Conservation (phyloP, 768 basidiomycete species). For the Tulasnella sp. region DNA sequence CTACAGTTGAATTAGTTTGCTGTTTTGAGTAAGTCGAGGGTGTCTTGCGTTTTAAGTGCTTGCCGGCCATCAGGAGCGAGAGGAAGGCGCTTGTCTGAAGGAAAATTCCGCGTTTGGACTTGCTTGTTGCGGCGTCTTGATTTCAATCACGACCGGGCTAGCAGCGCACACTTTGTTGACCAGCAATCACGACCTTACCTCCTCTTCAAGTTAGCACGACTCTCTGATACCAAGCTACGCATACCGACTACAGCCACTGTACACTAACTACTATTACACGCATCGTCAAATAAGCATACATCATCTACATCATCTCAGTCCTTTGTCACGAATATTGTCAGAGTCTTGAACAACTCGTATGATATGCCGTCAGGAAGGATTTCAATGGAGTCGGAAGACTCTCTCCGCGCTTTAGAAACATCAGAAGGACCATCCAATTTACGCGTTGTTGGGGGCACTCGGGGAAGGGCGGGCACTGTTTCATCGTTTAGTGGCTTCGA, state of each 20-base stretch:
- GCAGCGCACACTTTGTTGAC: no score
- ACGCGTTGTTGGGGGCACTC: slow-evolving; percentile 28
- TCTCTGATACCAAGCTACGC: no score
- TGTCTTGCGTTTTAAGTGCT: neutral
- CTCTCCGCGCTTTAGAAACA: slow-evolving; percentile 71
- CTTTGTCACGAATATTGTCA: neutral
- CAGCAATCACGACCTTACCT: no score
- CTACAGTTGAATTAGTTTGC: neutral
- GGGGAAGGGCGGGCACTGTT: slow-evolving; percentile 46
- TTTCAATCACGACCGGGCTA: no score
- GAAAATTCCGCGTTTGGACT: neutral
- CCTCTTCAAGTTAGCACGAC: no score
- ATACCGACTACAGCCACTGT: no score
- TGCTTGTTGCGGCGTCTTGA: neutral
- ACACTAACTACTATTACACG: no score
- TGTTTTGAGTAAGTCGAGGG: neutral
- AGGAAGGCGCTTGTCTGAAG: neutral
- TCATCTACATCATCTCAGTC: no score
- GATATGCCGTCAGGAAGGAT: neutral
- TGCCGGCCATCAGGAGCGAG: neutral
- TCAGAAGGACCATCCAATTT: slow-evolving; percentile 48
- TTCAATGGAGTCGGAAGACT: slow-evolving; percentile 54
- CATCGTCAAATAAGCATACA: no score
- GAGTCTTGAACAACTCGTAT: neutral
- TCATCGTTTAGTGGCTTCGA: slow-evolving; percentile 33